Evolutionary conservation across 768 basidiomycete species (phyloP).

Genomic region (Boletus sensibilis): DNA sequence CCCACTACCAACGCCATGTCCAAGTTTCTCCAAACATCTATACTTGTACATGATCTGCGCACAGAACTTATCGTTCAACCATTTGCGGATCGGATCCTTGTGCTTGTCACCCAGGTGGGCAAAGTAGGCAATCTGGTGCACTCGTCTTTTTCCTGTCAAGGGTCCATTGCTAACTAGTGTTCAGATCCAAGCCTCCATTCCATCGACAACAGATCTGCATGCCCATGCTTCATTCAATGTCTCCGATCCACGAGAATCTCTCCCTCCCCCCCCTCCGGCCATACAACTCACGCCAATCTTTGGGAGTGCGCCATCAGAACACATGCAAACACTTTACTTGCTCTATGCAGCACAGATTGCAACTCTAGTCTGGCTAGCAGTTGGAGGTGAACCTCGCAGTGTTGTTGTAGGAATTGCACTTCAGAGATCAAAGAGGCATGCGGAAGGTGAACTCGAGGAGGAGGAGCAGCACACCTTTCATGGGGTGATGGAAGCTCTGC

Average conservation of each 20-base stretch:
- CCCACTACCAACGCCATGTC: constrained; percentile 15
- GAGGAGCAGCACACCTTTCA: constrained; percentile 47
- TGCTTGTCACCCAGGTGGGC: constrained; percentile 87
- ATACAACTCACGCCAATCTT: constrained; percentile 77
- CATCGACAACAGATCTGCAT: constrained; percentile 56
- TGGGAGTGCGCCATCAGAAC: constrained; percentile 68
- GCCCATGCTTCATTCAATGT: constrained; percentile 39
- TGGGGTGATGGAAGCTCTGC: constrained; percentile 50
- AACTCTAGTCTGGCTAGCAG: constrained; percentile 71
- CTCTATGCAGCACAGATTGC: constrained; percentile 87
- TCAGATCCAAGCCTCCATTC: constrained; percentile 81
- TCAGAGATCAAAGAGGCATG: constrained; percentile 34
- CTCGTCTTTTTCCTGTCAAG: background rate
- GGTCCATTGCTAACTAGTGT: constrained; percentile 5
- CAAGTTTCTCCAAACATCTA: constrained; percentile 42
- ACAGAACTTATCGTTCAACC: constrained; percentile 80
- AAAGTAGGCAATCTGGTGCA: constrained; percentile 86
- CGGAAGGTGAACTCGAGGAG: constrained; percentile 31
- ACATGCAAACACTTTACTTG: constrained; percentile 68
- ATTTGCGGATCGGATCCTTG: constrained; percentile 77
- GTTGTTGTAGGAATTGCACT: constrained; percentile 79
- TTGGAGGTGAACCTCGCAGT: constrained; percentile 48
- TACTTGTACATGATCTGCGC: constrained; percentile 49
- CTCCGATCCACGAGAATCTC: constrained; percentile 30
- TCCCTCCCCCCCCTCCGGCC: constrained; percentile 67